Evolutionary conservation across 177 flowering plant genomes (phyloP), one percentile per base, ranked within the genome.

Genomic region (Vitis hybrid): DNA sequence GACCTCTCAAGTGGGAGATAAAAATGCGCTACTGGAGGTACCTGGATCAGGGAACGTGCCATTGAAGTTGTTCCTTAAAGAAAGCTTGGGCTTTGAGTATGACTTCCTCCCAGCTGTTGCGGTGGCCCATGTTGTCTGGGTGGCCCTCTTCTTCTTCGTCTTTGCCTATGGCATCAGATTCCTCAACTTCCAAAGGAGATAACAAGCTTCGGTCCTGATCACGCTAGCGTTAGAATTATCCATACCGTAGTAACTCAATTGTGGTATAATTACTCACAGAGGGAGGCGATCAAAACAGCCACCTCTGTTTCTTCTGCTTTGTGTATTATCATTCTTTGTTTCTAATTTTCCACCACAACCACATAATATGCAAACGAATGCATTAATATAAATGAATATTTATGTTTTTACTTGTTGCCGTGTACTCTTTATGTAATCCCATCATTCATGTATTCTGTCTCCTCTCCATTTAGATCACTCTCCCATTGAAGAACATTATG

Each of bases 181-280:
- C 82, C 72, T 85, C 30, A 87, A 87, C 77, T 87, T 85, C 83
- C 90, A 87, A 60, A 83, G 74, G 62, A 80, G 84, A 79, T 86
- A 73, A 72, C 19, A 32, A 65, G 18, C 40, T 52, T 62, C 52
- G 0, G 14, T 3, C 5, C 14, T 21, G 13, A 24, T 11, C 35
- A 30, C 6, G 12, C 12, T 57, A 19, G 27, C 21, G 13, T 57
- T 57, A 18, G 60, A 18, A 18, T 27, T 57, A 57, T 57, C 32
- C 3, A 17, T 18, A 57, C 27, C 9, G 1, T 57, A 57, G 11
- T 2, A 18, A 18, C 3, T 17, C n/a, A n/a, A n/a, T n/a, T n/a
- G n/a, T n/a, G n/a, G n/a, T n/a, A n/a, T n/a, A n/a, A n/a, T n/a
- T n/a, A n/a, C n/a, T 18, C 30, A 57, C 10, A 21, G 27, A 18